Evolutionary conservation across 169 alveolate genomes (phyloP), one percentile per base, ranked within the genome.

Genomic region (Besnoitia besnoiti): DNA sequence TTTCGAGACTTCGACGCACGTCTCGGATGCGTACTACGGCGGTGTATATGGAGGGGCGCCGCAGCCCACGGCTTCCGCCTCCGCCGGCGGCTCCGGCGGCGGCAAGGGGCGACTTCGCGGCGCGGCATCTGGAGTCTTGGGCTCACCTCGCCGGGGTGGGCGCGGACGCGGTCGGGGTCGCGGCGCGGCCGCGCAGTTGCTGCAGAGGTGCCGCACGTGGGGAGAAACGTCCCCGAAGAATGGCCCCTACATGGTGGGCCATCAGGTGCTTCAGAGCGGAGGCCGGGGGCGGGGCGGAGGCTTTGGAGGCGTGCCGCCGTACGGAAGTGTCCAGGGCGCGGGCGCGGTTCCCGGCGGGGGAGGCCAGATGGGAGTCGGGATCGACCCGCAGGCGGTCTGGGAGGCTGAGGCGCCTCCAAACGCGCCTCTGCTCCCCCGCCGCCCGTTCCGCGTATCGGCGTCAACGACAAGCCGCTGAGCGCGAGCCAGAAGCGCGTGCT

Each of bases 381-480:
- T 55, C 67, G 44, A 35, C n/a, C n/a, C 42, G 80, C 80, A 67
- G 44, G 80, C 80, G 39, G 14, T 16, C 80, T 8, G 7, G 80
- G 47, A 91, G 55, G 77, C 91, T 46, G 96, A 95, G 49, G 94
- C 96, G 24, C 98, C 98, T 27, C 95, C 94, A 51, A 89, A 93
- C 35, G 98, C 97, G 27, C 88, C 87, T 10, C 96, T 97, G 55
- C 97, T 97, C n/a, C 95, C 33, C 98, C 98, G 35, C 97, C 98
- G 8, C 95, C 97, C 8, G 85, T 95, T 77, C 98, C 95, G 77
- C 94, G 95, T 44, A 93, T 93, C 35, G 96, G 97, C 55, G 89
- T 93, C 21, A 96, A 96, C 73, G 98, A 97, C 46, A 96, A 95
- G 90, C 95, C 97, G 47, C 93, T 97, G 85, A 97, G 96, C 85